Evolutionary conservation across 305 asterid genomes (phyloP).

Genomic region (Petunia hybrid): DNA sequence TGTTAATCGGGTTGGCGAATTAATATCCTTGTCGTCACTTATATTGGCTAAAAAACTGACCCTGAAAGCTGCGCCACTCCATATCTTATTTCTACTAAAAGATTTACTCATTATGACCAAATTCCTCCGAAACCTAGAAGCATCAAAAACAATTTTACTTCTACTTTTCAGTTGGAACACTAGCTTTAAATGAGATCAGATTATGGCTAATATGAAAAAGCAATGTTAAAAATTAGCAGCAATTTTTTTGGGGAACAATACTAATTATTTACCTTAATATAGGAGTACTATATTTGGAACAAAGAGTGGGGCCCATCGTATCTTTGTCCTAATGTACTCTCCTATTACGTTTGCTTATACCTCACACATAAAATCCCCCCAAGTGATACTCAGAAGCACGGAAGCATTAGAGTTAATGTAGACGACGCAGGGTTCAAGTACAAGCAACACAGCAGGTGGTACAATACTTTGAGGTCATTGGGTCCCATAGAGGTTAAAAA

Average conservation of each 20-base stretch:
- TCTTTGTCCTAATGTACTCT: slow-evolving; percentile 38
- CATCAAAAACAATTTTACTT: no score
- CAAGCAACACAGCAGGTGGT: not conserved
- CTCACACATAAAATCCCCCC: not conserved
- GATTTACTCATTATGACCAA: slow-evolving; percentile 30
- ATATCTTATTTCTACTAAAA: slow-evolving; percentile 35
- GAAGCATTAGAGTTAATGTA: not conserved
- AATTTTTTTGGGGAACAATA: not conserved
- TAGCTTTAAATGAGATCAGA: not conserved
- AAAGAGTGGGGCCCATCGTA: slow-evolving; percentile 23
- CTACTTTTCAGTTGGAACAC: no score
- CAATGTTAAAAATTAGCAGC: not conserved
- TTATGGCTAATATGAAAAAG: not conserved
- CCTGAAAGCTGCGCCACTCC: slow-evolving; percentile 49
- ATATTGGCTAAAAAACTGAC: slow-evolving; percentile 40
- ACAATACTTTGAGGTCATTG: not conserved
- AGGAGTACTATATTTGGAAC: not conserved
- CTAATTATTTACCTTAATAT: not conserved
- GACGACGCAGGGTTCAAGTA: not conserved
- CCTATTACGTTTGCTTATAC: not conserved
- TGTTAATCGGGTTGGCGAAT: slow-evolving; percentile 45
- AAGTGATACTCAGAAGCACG: not conserved
- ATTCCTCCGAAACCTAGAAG: not conserved
- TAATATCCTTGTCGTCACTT: slow-evolving; percentile 40
- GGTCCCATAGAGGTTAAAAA: not conserved